Conservation (phyloP, 495 filamentous ascomycete genomes). For the Aspergillus bridgeri region DNA sequence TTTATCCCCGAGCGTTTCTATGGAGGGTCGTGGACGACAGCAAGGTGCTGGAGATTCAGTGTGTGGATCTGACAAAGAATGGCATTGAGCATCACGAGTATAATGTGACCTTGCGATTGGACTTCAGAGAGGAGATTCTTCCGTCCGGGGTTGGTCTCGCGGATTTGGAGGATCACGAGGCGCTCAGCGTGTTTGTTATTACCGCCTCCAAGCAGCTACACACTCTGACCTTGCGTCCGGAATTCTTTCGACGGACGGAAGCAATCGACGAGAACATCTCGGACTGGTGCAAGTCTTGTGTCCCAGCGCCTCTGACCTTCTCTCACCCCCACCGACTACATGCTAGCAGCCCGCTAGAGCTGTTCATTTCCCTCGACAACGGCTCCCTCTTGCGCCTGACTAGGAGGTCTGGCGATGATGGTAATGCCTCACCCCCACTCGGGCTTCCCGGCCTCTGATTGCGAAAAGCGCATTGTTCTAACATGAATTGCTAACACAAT, state of each 20-base stretch:
- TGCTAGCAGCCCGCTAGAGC: constrained; percentile 64
- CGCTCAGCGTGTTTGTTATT: constrained; percentile 74
- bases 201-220: constrained; percentile 75
- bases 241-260: constrained; percentile 67
- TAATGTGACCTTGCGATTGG: constrained; percentile 67
- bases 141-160: constrained; percentile 74
- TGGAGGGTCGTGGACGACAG: constrained; percentile 85
- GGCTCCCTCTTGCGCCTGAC: constrained; percentile 75
- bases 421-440: constrained; percentile 36
- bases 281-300: constrained; percentile 72
- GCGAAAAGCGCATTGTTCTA: neutral
- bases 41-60: constrained; percentile 76
- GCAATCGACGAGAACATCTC: constrained; percentile 66
- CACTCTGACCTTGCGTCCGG: constrained; percentile 72
- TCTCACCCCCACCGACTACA: constrained; percentile 78
- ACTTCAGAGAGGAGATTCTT: constrained; percentile 68
- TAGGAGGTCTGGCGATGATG: constrained; percentile 60
- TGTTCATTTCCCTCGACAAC: constrained; percentile 79
- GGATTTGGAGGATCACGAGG: constrained; percentile 73
- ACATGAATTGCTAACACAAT: constrained; percentile 10
- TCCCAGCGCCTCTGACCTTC: constrained; percentile 68
- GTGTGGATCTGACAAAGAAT: constrained; percentile 74
- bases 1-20: constrained; percentile 77
- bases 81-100: constrained; percentile 61
- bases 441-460: neutral